Base-by-base conservation (phyloP, 306 rosid genomes). In the Corylus avellana region DNA sequence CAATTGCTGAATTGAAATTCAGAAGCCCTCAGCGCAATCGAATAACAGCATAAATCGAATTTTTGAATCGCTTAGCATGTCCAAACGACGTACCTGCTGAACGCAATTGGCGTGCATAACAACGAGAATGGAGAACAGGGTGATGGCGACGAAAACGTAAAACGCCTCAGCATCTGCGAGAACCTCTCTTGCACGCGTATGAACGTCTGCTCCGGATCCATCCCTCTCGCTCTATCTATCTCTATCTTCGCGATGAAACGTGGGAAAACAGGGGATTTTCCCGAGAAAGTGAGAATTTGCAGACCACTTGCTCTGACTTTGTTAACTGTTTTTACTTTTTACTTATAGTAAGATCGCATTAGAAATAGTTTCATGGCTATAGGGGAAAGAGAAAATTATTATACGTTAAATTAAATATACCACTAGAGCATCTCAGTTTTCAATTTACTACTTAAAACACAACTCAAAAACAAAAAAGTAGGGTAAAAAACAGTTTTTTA, bases 21-120 rank as follows among this genome's bases (percentile, higher is more conserved):
- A 39, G 32, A 78, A 86, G 79, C 86, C 89, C 97, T 86, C 78
- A 76, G 66, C 7, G 17, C 37, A 1, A 25, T 8, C 4, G 16
- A 59, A 59, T 27, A 53, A 72, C 22, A 58, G 44, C 22, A 1
- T 8, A 66, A 68, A 48, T 20, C 20, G 10, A 64, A 82, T 78
- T 61, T 12, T 73, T 69, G 61, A 58, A 66, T 27, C 6, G 35
- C 47, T 37, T 76, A 75, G 72, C 73, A 68, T 51, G 47, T 5
- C 3, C 7, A 1, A 6, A 77, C 5, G 9, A 17, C 50, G 51
- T 5, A 94, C 98, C 97, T 95, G 99, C 68, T 95, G 99, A 47
- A 95, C 99, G 83, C 90, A 95, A 87, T 95, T 95, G 80, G 99
- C 98, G 89, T 95, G 99, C 99, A 95, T 95, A 68, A 95, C 99